These are phyloP conservation scores for Lagenidium giganteum DNA, from an alignment of 352 stramenopile genomes.

Conservation along the genomic window DNA sequence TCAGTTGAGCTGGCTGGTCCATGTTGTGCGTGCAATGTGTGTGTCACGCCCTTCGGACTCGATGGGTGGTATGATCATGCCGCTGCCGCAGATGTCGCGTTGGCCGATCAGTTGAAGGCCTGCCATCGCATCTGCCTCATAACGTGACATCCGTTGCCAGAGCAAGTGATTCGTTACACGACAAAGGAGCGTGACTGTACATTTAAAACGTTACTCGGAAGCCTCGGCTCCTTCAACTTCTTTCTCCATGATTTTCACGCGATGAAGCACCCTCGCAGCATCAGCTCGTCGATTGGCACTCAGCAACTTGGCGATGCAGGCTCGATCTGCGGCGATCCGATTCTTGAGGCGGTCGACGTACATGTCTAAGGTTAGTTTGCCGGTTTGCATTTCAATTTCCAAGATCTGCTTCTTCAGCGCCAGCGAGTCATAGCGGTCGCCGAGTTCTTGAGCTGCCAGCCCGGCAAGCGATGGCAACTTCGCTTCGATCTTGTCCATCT, in stretches of 20 bases:
- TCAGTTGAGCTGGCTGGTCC: too few relatives aligned
- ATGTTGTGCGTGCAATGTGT: too few relatives aligned
- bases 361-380: constrained; percentile 67
- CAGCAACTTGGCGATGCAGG: constrained; percentile 39
- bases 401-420: constrained; percentile 75
- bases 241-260: constrained; percentile 77
- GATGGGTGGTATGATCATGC: too few relatives aligned
- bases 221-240: constrained; percentile 45
- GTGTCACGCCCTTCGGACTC: too few relatives aligned
- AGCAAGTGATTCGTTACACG: constrained; percentile 14
- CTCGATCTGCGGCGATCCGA: constrained; percentile 46
- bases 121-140: too few relatives aligned
- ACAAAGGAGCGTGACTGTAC: not conserved
- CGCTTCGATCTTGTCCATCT: constrained; percentile 64
- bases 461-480: constrained; percentile 39
- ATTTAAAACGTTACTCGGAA: constrained; percentile 2
- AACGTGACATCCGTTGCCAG: too few relatives aligned
- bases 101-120: too few relatives aligned
- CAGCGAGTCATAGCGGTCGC: constrained; percentile 62
- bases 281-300: constrained; percentile 36
- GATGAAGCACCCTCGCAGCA: constrained; percentile 63
- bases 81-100: too few relatives aligned
- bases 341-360: constrained; percentile 48
- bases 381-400: constrained; percentile 81
- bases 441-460: constrained; percentile 23